A percentile compares a stretch with the other conserved stretches of the same genome.
Conservation (phyloP, 2,329 filamentous ascomycete genomes). For the Aspergillus ruber region DNA sequence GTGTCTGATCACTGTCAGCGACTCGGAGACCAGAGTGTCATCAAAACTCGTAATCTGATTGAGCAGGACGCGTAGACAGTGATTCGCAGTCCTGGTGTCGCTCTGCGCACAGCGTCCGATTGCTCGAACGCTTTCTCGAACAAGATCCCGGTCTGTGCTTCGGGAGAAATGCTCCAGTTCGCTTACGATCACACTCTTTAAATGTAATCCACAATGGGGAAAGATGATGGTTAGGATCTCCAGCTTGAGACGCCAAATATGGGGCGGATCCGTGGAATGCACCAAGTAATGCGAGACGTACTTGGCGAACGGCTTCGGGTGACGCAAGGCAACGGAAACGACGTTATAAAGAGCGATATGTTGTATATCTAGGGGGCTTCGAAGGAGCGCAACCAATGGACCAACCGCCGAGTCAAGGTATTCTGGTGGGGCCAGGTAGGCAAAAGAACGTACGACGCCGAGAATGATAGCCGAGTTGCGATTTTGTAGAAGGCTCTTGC, state of each 20-base stretch:
- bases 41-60: conserved; percentile 84
- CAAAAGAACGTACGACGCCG: conserved; percentile 76
- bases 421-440: conserved; percentile 72
- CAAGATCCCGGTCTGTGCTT: conserved; percentile 65
- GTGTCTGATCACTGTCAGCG: conserved; percentile 88
- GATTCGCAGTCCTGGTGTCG: conserved; percentile 61
- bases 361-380: conserved; percentile 79
- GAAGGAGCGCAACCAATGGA: conserved; percentile 76
- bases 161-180: conserved; percentile 91
- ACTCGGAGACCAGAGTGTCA: conserved; percentile 81
- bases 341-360: conserved; percentile 90
- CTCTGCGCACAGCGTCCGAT: conserved; percentile 89
- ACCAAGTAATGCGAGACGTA: conserved; percentile 88
- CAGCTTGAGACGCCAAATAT: conserved; percentile 86
- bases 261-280: conserved; percentile 66
- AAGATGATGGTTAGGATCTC: conserved; percentile 89
- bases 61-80: conserved; percentile 77
- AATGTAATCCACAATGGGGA: conserved; percentile 65
- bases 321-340: conserved; percentile 76
- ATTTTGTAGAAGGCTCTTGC: conserved; percentile 80
- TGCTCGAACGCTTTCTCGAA: conserved; percentile 82
- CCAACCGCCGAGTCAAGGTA: conserved; percentile 72
- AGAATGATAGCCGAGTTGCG: conserved; percentile 90
- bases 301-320: conserved; percentile 74
- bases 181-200: conserved; percentile 80